Evolutionary conservation across 1,284 basidiomycete genomes (phyloP), one percentile per base, ranked within the genome.

Genomic region (Cystobasidium slooffiae): DNA sequence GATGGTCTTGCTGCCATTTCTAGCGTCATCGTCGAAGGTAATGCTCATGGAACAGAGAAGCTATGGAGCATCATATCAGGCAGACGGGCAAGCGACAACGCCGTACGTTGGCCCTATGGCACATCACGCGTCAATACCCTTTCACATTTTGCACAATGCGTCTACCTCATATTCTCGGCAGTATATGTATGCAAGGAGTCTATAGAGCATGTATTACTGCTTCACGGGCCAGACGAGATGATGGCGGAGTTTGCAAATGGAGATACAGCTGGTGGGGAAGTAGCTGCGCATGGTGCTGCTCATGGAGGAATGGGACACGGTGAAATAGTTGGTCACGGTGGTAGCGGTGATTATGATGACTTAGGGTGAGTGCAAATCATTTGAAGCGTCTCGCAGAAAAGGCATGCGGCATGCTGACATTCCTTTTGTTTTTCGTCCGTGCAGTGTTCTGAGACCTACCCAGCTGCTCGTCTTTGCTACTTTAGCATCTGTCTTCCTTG

Each of bases 161-260:
- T 96, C 22, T 97, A 94, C 83, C 85, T 97, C 70, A 88, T 95
- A 81, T 97, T 97, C 80, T 88, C 92, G 0, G 89, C 92, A 0
- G 89, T 96, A 7, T 97, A 97, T 82, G 90, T 96, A 31, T 93
- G 91, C 80, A 97, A 97, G 80, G 94, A 97, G 84, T 91, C 92
- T 0, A 85, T 97, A 3, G 93, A 94, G 82, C 91, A 93, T 80
- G 81, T 93, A 46, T 80, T 94, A 7, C 85, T 94, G 3, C 51
- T 78, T 10, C 80, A 80, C 24, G 75, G 67, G 3, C 75, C 68
- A 55, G 68, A 51, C 39, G 67, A 74, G 39, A 56, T 49, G 63
- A 16, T 63, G 44, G 44, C 44, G 16, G 61, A 63, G 5, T 46
- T 46, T 14, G 44, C 20, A 18, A 52, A 24, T n/a, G 49, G 64